Evolutionary conservation across 2,329 filamentous ascomycete genomes (phyloP).

Genomic region (Chalaropsis ovoidea): DNA sequence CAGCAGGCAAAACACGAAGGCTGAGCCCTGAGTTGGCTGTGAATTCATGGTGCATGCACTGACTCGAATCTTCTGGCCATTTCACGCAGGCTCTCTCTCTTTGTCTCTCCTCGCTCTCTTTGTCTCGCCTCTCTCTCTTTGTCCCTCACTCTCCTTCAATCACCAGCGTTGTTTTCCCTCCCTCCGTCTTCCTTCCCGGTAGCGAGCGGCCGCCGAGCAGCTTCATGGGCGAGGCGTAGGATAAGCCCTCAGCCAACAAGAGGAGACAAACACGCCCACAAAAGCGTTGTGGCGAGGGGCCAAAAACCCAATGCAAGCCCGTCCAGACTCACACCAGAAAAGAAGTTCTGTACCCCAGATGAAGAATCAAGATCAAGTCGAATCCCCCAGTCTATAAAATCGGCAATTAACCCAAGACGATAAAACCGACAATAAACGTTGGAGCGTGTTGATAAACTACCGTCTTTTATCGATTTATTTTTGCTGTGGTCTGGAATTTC

Average conservation of each 20-base stretch:
- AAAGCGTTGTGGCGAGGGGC: too few species aligned
- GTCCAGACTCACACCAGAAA: too few species aligned
- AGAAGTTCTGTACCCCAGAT: not conserved
- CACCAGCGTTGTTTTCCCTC: too few species aligned
- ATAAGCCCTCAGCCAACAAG: too few species aligned
- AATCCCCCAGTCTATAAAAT: not conserved
- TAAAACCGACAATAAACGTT: not conserved
- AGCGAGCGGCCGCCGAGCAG: too few species aligned
- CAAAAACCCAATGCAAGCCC: too few species aligned
- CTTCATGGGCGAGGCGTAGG: too few species aligned
- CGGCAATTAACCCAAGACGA: not conserved
- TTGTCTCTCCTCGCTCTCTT: not conserved
- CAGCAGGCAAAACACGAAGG: not conserved
- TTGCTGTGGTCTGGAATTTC: not conserved
- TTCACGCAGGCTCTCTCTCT: not conserved
- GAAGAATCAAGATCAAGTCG: not conserved
- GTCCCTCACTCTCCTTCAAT: not conserved
- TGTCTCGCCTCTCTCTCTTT: not conserved
- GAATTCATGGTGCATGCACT: not conserved
- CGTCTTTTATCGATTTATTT: not conserved
- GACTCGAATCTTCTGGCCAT: constrained; percentile 11
- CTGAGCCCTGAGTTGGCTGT: not conserved
- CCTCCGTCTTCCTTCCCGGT: too few species aligned
- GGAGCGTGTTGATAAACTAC: too few species aligned
- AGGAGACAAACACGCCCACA: too few species aligned